Percentiles rank a stretch among this genome's conserved stretches.
phyloP scores from a whole-genome alignment of 441 rosid species.

The Bruguiera hainesii region DNA sequence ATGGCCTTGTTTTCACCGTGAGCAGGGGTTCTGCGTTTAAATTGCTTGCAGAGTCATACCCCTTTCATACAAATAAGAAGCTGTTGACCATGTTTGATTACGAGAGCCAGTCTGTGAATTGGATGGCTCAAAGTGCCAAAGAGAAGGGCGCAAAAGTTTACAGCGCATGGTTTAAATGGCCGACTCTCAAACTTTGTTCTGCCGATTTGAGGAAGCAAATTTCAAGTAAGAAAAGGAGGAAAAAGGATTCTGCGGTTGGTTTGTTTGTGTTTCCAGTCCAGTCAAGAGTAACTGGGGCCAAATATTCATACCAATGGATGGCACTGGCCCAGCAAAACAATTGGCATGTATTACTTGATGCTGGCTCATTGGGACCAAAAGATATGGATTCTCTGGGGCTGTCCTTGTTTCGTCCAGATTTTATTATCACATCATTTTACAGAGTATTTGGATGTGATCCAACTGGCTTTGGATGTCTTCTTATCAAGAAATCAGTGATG shows the following conservation, averaged over 20 bases:
- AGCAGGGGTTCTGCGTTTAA: slow-evolving; percentile 96
- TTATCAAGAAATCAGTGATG: slow-evolving; percentile 94
- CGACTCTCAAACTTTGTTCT: slow-evolving; percentile 89
- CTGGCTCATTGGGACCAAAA: slow-evolving; percentile 95
- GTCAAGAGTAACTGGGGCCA: slow-evolving; percentile 89
- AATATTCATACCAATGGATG: slow-evolving; percentile 99
- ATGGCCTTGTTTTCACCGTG: slow-evolving; percentile 94
- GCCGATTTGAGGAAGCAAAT: slow-evolving; percentile 89
- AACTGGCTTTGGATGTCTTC: slow-evolving; percentile 93
- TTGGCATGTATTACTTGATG: slow-evolving; percentile 98
- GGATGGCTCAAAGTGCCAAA: slow-evolving; percentile 94
- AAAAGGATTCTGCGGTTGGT: slow-evolving; percentile 88
- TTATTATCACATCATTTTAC: slow-evolving; percentile 87
- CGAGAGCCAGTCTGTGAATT: slow-evolving; percentile 89
- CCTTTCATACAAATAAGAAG: slow-evolving; percentile 81
- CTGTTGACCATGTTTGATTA: slow-evolving; percentile 94
- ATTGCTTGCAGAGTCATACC: slow-evolving; percentile 84
- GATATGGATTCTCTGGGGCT: slow-evolving; percentile 97
- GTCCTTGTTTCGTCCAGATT: slow-evolving; percentile 94
- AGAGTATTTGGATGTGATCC: slow-evolving; percentile 93
- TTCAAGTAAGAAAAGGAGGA: slow-evolving; percentile 74
- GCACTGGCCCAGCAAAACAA: slow-evolving; percentile 94
- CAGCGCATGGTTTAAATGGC: slow-evolving; percentile 97
- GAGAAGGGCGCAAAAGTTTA: slow-evolving; percentile 87
- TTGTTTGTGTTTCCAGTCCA: slow-evolving; percentile 97